phyloP scores from a whole-genome alignment of 768 basidiomycete genomes.

The Clavaria fumosa region DNA sequence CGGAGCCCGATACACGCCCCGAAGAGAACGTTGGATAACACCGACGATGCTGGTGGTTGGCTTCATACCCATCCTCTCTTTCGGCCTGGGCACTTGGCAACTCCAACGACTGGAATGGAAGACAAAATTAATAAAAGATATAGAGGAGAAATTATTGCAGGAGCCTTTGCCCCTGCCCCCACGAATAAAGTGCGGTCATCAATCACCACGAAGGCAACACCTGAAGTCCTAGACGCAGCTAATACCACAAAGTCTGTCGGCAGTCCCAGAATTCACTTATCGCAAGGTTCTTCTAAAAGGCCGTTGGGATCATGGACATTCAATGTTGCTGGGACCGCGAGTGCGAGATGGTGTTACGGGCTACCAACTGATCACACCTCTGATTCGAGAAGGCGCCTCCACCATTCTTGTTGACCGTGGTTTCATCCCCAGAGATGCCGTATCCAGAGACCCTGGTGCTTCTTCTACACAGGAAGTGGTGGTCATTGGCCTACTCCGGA shows the following conservation, averaged over 20 bases:
- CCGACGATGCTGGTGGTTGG: conserved; percentile 65
- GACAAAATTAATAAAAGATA: conserved; percentile 78
- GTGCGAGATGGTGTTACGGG: conserved; percentile 84
- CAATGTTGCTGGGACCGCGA: conserved; percentile 73
- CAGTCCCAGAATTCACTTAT: conserved; percentile 78
- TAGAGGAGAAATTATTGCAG: conserved; percentile 77
- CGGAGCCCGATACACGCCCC: conserved; percentile 38
- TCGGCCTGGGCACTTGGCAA: conserved; percentile 88
- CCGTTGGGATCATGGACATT: conserved; percentile 59
- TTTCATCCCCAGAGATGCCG: conserved; percentile 52
- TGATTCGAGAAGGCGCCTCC: conserved; percentile 63
- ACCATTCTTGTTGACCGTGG: conserved; percentile 89
- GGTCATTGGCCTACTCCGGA: conserved; percentile 77
- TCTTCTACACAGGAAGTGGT: conserved; percentile 44
- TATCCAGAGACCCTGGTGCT: conserved; percentile 16
- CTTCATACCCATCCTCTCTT: conserved; percentile 80
- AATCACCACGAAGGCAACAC: conserved; percentile 9
- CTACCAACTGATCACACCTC: conserved; percentile 76
- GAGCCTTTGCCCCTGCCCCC: conserved; percentile 66
- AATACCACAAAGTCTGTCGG: conserved; percentile 45
- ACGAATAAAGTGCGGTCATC: conserved; percentile 71
- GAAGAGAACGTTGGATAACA: conserved; percentile 44
- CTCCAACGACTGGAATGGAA: conserved; percentile 92
- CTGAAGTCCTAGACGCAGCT: conserved; percentile 13
- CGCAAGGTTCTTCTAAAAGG: conserved; percentile 74